Evolutionary conservation across 1,139 yeast genomes (phyloP).

Genomic region (Candida sanyaensis): DNA sequence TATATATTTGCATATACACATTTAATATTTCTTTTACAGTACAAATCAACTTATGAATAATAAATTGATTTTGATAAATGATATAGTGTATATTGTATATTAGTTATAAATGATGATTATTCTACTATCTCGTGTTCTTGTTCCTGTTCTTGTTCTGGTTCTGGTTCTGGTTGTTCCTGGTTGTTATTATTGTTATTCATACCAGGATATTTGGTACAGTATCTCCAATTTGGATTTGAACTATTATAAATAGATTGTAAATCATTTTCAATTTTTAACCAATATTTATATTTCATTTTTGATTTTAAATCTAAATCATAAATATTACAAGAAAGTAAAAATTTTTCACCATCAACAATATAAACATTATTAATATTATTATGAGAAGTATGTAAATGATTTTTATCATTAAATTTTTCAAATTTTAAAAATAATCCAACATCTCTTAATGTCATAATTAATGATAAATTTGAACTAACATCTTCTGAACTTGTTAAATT

Average conservation of each 20-base stretch:
- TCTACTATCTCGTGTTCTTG: no score
- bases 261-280: slow-evolving; percentile 41
- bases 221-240: slow-evolving; percentile 37
- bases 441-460: slow-evolving; percentile 59
- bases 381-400: slow-evolving; percentile 35
- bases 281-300: slow-evolving; percentile 40
- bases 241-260: slow-evolving; percentile 38
- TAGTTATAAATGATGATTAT: no score
- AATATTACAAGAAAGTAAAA: slow-evolving; percentile 38
- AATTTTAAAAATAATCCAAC: slow-evolving; percentile 52
- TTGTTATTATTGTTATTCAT: background rate
- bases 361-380: slow-evolving; percentile 36
- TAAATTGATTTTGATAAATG: no score
- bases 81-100: no score
- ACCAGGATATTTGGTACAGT: slow-evolving; percentile 22
- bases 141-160: no score
- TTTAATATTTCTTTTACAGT: no score
- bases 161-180: background rate
- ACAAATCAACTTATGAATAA: no score
- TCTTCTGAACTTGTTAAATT: slow-evolving; percentile 39
- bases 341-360: slow-evolving; percentile 17
- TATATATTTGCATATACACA: background rate
- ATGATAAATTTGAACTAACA: slow-evolving; percentile 44
- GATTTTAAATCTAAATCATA: slow-evolving; percentile 50
- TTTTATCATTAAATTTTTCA: slow-evolving; percentile 32